Percentiles rank a stretch among this genome's conserved stretches.
These are phyloP conservation scores for Theileria annulata DNA, from an alignment of 169 alveolate species.

Conservation along the genomic window DNA sequence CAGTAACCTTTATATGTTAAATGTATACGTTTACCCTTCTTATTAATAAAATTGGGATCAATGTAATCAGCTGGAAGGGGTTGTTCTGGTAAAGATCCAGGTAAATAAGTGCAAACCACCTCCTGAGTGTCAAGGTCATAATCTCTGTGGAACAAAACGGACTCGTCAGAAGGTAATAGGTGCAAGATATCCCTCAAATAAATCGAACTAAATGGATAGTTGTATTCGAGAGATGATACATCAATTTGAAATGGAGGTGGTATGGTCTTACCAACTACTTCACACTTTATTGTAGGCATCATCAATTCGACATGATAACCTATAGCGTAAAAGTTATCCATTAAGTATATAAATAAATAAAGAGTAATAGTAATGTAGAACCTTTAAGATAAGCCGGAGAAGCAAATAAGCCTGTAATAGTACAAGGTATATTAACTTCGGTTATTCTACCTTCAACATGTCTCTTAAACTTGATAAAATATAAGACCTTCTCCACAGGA, in stretches of 20 bases:
- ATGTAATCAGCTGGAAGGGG: slow-evolving; percentile 81
- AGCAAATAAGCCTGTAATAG: slow-evolving; percentile 81
- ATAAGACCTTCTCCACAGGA: slow-evolving; percentile 78
- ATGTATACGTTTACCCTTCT: slow-evolving; percentile 78
- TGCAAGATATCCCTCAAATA: slow-evolving; percentile 71
- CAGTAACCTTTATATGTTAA: slow-evolving; percentile 75
- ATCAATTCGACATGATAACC: slow-evolving; percentile 83
- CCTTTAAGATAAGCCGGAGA: slow-evolving; percentile 86
- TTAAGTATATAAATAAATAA: background rate
- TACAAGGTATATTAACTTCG: slow-evolving; percentile 77
- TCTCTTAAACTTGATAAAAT: slow-evolving; percentile 77
- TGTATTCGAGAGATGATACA: slow-evolving; percentile 78
- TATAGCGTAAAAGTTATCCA: slow-evolving; percentile 9
- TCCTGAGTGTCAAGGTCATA: slow-evolving; percentile 74
- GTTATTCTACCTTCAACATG: slow-evolving; percentile 78
- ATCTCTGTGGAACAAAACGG: slow-evolving; percentile 76
- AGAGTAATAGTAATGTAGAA: background rate
- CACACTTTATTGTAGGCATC: slow-evolving; percentile 78
- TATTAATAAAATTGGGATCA: slow-evolving; percentile 83
- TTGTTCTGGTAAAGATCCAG: slow-evolving; percentile 83
- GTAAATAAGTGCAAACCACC: slow-evolving; percentile 82
- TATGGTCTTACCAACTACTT: slow-evolving; percentile 76
- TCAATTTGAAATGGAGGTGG: slow-evolving; percentile 85
- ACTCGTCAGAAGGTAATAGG: slow-evolving; percentile 79
- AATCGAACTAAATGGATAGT: slow-evolving; percentile 78